These are phyloP conservation scores for Penicilliopsis zonata DNA, from an alignment of 495 filamentous ascomycete species.

Conservation along the genomic window DNA sequence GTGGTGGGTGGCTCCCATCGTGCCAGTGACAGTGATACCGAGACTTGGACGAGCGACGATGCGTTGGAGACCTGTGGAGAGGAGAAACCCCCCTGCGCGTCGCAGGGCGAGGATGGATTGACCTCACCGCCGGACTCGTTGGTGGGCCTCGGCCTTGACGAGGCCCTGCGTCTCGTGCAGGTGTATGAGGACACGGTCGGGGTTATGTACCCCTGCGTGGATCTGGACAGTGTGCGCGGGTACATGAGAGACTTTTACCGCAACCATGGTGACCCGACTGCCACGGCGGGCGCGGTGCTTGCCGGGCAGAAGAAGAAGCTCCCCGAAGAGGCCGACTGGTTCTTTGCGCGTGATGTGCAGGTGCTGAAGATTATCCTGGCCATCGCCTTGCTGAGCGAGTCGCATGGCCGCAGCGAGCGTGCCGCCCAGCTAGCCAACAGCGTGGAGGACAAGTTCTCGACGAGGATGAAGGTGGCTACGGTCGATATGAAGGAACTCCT, in stretches of 20 bases:
- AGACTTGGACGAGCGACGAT: slow-evolving; percentile 4
- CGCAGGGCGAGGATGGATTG: slow-evolving; percentile 6
- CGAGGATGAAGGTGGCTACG: slow-evolving; percentile 46
- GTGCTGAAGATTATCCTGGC: slow-evolving; percentile 70
- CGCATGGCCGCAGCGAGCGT: slow-evolving; percentile 60
- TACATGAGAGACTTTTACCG: slow-evolving; percentile 39
- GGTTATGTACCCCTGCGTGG: slow-evolving; percentile 71
- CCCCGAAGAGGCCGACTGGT: slow-evolving; percentile 35
- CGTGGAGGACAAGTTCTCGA: slow-evolving; percentile 53
- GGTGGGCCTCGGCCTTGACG: slow-evolving; percentile 30
- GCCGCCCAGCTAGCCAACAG: slow-evolving; percentile 59
- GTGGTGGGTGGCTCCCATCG: neutral
- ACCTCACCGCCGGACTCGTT: slow-evolving; percentile 9
- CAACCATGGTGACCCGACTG: slow-evolving; percentile 38
- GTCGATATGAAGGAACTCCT: slow-evolving; percentile 59
- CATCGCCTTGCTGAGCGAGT: slow-evolving; percentile 56
- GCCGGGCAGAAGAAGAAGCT: too few relatives aligned
- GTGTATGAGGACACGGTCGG: slow-evolving; percentile 72
- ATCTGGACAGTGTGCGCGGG: slow-evolving; percentile 48
- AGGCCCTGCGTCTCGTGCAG: slow-evolving; percentile 55
- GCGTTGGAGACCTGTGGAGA: slow-evolving; percentile 10
- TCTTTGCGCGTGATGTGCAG: slow-evolving; percentile 56
- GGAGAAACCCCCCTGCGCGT: slow-evolving; percentile 11
- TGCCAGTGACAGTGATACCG: slow-evolving; percentile 8
- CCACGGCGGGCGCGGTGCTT: too few relatives aligned